Base-by-base conservation (phyloP, 1,284 basidiomycete genomes). In the Austroboletus niveus region DNA sequence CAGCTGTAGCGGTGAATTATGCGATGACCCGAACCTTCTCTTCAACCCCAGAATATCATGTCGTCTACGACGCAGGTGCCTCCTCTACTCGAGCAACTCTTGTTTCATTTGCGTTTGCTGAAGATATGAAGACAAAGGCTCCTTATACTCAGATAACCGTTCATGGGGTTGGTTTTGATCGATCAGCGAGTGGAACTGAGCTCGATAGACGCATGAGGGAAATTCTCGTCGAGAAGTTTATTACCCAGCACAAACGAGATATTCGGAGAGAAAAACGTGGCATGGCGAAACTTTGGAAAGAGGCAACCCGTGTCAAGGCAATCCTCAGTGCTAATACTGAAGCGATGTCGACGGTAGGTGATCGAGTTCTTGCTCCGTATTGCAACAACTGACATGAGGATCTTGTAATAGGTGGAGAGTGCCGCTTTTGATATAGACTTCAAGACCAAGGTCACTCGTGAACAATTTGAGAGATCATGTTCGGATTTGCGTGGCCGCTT, bases 11-110 rank as follows among this genome's bases (percentile, higher is more conserved):
- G 8, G 80, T 98, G 59, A 97, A 97, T 75, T 99, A 93, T 65
- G 96, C 95, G 36, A 97, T 98, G 91, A 94, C 93, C 2, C 82
- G 95, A 35, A 81, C 82, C 1, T 99, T 99, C 76, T 74, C 86
- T 1, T 63, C 75, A 8, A 74, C 70, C 2, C 85, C 85, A 17
- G 94, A 97, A 69, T 83, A 87, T 68, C 94, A 99, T 67, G 72
- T 99, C 59, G 88, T 99, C 57, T 98, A 92, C 71, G 97, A 99
- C 64, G 89, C 93, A 1, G 96, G 97, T 36, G 91, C 94, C 3
- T 87, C 91, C 4, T 82, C 91, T 1, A 89, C 93, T 30, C 83
- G 87, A 29, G 94, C 95, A 0, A 94, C 94, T 0, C 76, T 99
- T 20, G 88, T 92, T 36, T 82, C 84, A 9, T 93, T 99, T 69